Conservation (phyloP, 2,329 filamentous ascomycete species). For the Claviceps lovelessii region DNA sequence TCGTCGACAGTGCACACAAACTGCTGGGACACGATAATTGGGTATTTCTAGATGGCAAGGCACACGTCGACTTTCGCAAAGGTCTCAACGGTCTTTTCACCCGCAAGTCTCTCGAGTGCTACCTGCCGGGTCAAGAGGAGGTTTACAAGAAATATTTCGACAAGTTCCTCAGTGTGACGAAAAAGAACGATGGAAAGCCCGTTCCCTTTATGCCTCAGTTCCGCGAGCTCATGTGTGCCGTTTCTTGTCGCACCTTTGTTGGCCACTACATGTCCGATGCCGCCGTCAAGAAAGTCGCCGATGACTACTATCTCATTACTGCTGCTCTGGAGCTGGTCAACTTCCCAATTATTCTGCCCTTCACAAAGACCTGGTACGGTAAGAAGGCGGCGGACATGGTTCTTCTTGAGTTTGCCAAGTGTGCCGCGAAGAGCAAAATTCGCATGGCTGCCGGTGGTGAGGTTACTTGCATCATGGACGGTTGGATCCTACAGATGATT, state of each 20-base stretch:
- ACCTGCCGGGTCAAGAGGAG: constrained; percentile 84
- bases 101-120: constrained; percentile 69
- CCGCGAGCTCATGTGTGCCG: constrained; percentile 86
- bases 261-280: constrained; percentile 89
- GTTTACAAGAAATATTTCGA: constrained; percentile 81
- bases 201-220: constrained; percentile 82
- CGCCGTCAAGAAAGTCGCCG: constrained; percentile 81
- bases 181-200: constrained; percentile 56
- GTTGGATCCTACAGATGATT: constrained; percentile 80
- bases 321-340: constrained; percentile 94
- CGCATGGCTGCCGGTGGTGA: constrained; percentile 81
- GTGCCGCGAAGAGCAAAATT: constrained; percentile 83
- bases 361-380: constrained; percentile 91
- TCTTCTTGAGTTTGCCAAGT: constrained; percentile 75
- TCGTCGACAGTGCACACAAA: constrained; percentile 88
- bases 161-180: constrained; percentile 61
- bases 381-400: constrained; percentile 94
- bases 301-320: constrained; percentile 95
- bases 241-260: constrained; percentile 93
- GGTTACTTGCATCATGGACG: constrained; percentile 86
- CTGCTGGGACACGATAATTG: constrained; percentile 85
- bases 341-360: constrained; percentile 92
- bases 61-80: constrained; percentile 93
- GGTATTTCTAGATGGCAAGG: constrained; percentile 93
- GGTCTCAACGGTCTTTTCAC: constrained; percentile 92